These are phyloP conservation scores for Apium graveolens DNA, from an alignment of 129 eudicot species.

Conservation along the genomic window DNA sequence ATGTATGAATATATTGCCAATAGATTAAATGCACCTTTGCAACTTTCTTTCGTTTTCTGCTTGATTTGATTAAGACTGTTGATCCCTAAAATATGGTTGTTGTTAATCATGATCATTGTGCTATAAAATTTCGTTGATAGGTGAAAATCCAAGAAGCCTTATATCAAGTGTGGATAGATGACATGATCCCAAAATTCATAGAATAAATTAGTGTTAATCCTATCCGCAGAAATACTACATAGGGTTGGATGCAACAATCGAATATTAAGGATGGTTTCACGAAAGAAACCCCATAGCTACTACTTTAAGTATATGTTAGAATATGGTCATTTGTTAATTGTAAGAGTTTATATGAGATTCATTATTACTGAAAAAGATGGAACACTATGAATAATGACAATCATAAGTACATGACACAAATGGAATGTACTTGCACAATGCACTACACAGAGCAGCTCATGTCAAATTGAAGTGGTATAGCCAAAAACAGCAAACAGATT, in stretches of 20 bases:
- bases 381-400: slow-evolving; percentile 12
- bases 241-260: too few species aligned
- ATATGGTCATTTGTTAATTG: slow-evolving; percentile 10
- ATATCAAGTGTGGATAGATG: too few species aligned
- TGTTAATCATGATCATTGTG: too few species aligned
- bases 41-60: slow-evolving; percentile 25
- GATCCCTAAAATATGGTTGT: too few species aligned
- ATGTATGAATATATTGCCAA: background rate
- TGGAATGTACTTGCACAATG: slow-evolving; percentile 22
- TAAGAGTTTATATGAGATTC: background rate
- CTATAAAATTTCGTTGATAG: too few species aligned
- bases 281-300: slow-evolving; percentile 26
- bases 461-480: slow-evolving; percentile 1
- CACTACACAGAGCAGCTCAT: slow-evolving; percentile 2
- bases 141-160: too few species aligned
- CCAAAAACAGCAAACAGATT: background rate
- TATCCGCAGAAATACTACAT: too few species aligned
- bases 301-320: background rate
- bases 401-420: slow-evolving; percentile 21
- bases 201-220: too few species aligned
- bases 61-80: background rate
- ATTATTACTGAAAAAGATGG: background rate
- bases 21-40: background rate
- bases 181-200: too few species aligned
- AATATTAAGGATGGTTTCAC: too few species aligned